Evolutionary conservation across 1,284 basidiomycete genomes (phyloP).

Genomic region (Pyrrhoderma lamaoense): DNA sequence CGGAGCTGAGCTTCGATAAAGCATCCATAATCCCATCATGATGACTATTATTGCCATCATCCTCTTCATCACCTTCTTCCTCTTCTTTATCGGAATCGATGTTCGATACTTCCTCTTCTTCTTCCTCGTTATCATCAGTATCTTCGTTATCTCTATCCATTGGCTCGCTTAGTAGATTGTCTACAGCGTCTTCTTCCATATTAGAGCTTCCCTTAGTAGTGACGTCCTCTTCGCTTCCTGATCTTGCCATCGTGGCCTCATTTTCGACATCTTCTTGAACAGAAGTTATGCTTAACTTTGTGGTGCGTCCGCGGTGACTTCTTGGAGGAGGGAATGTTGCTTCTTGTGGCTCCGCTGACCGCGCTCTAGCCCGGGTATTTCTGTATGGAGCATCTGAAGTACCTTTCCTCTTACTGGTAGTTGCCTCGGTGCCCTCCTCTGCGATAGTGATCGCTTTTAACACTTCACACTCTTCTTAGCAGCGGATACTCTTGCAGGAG

Average conservation of each 20-base stretch:
- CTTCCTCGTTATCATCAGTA: constrained; percentile 1
- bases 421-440: too few relatives aligned
- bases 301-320: too few relatives aligned
- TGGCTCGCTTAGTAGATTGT: constrained; percentile 6
- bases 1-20: too few relatives aligned
- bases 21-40: too few relatives aligned
- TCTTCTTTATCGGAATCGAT: not conserved
- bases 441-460: too few relatives aligned
- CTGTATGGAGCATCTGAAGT: constrained; percentile 9
- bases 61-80: constrained; percentile 4
- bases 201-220: not conserved
- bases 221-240: not conserved
- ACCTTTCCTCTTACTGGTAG: too few relatives aligned
- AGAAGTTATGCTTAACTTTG: not conserved
- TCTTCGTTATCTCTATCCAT: constrained; percentile 10
- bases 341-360: constrained; percentile 10
- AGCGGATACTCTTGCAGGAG: too few relatives aligned
- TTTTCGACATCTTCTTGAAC: constrained; percentile 1
- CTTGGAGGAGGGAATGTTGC: not conserved
- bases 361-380: constrained; percentile 10
- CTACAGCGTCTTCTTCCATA: not conserved
- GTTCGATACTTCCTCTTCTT: constrained; percentile 1
- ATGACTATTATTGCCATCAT: too few relatives aligned
- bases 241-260: too few relatives aligned
- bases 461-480: too few relatives aligned